Evolutionary conservation across 768 basidiomycete species (phyloP).

Genomic region (Rhizopogon rudus): DNA sequence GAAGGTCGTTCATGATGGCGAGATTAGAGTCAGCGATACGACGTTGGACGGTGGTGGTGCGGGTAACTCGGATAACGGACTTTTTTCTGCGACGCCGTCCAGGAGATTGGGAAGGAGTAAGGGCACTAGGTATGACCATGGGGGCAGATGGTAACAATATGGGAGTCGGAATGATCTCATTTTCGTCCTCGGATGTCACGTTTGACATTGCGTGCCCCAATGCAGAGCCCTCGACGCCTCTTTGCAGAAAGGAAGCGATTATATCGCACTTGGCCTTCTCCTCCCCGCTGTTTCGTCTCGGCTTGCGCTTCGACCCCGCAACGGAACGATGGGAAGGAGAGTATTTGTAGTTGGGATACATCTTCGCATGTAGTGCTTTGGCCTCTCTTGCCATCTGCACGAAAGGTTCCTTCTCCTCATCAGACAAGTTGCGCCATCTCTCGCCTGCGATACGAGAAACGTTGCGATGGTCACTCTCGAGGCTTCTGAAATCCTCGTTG

Average conservation of each 20-base stretch:
- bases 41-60: not conserved
- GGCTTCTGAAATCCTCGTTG: slow-evolving; percentile 40
- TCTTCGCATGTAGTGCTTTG: slow-evolving; percentile 40
- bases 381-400: slow-evolving; percentile 40
- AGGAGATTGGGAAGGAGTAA: not conserved
- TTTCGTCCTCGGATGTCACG: not conserved
- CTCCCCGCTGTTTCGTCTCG: slow-evolving; percentile 22
- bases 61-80: slow-evolving; percentile 2
- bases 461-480: slow-evolving; percentile 68
- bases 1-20: not conserved
- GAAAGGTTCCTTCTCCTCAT: slow-evolving; percentile 44
- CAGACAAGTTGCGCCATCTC: slow-evolving; percentile 56
- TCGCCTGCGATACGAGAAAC: slow-evolving; percentile 67
- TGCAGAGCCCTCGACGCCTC: slow-evolving; percentile 29
- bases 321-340: slow-evolving; percentile 31
- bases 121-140: not conserved
- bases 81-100: slow-evolving; percentile 7
- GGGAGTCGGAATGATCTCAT: not conserved
- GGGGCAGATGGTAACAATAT: not conserved
- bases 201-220: slow-evolving; percentile 11
- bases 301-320: slow-evolving; percentile 32
- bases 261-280: slow-evolving; percentile 36
- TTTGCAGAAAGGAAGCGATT: slow-evolving; percentile 31
- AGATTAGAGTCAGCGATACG: not conserved
- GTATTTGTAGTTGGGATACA: slow-evolving; percentile 61